Percentiles rank a stretch among this genome's conserved stretches.
phyloP scores from a whole-genome alignment of 495 filamentous ascomycete species.

The Alectoria sarmentosa region DNA sequence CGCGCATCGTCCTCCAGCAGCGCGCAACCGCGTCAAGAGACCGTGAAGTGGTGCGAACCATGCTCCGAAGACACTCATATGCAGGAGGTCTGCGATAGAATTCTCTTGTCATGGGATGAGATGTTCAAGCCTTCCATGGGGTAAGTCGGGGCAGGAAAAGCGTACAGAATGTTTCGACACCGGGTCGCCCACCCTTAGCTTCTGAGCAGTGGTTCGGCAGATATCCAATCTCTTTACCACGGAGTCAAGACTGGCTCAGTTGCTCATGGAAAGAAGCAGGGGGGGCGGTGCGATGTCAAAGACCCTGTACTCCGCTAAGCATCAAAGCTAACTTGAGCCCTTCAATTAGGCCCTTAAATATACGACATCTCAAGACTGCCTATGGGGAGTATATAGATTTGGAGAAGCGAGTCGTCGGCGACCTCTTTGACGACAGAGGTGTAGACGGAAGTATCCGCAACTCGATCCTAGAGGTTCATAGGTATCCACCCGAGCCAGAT shows the following conservation, averaged over 20 bases:
- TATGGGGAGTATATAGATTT: conserved; percentile 20
- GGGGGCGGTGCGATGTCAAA: too few relatives aligned
- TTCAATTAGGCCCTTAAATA: conserved; percentile 17
- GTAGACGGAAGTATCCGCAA: conserved; percentile 8
- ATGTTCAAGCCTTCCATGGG: conserved; percentile 12
- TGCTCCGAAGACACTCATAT: conserved; percentile 18
- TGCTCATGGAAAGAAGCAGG: too few relatives aligned
- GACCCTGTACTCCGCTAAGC: neutral
- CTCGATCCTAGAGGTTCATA: conserved; percentile 20
- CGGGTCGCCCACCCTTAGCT: too few relatives aligned
- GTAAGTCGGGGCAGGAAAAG: conserved; percentile 5
- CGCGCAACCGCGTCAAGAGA: conserved; percentile 16
- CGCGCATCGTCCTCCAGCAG: conserved; percentile 1
- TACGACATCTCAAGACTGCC: conserved; percentile 20
- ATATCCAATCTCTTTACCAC: too few relatives aligned
- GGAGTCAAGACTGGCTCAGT: too few relatives aligned
- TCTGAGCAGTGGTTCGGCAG: too few relatives aligned
- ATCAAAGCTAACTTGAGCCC: neutral
- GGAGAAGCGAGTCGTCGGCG: conserved; percentile 16
- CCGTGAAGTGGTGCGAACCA: conserved; percentile 18
- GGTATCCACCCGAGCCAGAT: conserved; percentile 18
- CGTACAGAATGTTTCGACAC: too few relatives aligned
- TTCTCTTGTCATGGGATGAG: conserved; percentile 15
- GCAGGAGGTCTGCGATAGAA: conserved; percentile 17
- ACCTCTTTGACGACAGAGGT: conserved; percentile 26